Evolutionary conservation across 768 basidiomycete species (phyloP).

Genomic region (Psilocybe subaeruginosa): DNA sequence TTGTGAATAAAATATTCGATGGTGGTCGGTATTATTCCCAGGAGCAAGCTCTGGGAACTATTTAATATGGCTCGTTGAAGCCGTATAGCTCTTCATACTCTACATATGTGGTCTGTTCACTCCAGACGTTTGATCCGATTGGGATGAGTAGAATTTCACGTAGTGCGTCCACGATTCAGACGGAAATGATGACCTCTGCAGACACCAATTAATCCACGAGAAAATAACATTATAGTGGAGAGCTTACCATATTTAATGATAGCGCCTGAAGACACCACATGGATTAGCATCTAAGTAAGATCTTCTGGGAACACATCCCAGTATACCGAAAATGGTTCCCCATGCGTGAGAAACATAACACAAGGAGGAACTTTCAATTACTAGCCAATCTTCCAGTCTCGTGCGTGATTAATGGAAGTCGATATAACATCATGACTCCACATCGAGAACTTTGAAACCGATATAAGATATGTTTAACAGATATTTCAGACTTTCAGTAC

Average conservation of each 20-base stretch:
- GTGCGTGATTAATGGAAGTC: slow-evolving; percentile 54
- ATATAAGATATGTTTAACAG: no score
- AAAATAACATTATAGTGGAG: neutral
- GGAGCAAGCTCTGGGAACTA: slow-evolving; percentile 54
- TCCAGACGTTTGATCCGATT: slow-evolving; percentile 64
- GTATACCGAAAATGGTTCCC: slow-evolving; percentile 59
- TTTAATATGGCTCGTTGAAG: slow-evolving; percentile 54
- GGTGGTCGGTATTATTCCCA: slow-evolving; percentile 55
- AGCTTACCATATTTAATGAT: slow-evolving; percentile 39
- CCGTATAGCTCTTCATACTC: slow-evolving; percentile 59
- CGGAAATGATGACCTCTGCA: slow-evolving; percentile 59
- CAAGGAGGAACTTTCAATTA: slow-evolving; percentile 71
- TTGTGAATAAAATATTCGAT: slow-evolving; percentile 57
- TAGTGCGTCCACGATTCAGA: slow-evolving; percentile 45
- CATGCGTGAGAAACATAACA: slow-evolving; percentile 66
- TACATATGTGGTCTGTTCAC: slow-evolving; percentile 48
- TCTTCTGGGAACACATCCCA: no score
- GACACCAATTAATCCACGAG: neutral
- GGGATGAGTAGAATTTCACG: slow-evolving; percentile 55
- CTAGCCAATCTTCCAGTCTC: slow-evolving; percentile 74
- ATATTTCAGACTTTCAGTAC: no score
- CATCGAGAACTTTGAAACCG: slow-evolving; percentile 54
- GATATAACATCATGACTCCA: slow-evolving; percentile 66
- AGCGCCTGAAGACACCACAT: slow-evolving; percentile 28
- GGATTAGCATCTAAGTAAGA: neutral